Conservation (phyloP, 2,329 filamentous ascomycete genomes). For the Dothistroma septosporum region DNA sequence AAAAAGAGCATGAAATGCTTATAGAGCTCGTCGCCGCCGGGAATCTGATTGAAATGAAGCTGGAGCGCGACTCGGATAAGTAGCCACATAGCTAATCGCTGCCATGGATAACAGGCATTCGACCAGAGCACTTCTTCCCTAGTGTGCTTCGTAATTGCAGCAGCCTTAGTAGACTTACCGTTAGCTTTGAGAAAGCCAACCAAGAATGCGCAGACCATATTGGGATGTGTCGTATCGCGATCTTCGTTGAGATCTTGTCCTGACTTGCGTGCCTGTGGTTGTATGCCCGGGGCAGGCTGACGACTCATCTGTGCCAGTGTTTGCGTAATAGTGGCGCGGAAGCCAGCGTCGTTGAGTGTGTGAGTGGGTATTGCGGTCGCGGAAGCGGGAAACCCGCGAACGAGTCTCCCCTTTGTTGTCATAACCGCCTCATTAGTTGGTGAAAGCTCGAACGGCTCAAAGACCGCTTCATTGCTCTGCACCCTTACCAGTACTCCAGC, state of each 20-base stretch:
- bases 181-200: conserved; percentile 57
- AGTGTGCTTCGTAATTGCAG: conserved; percentile 53
- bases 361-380: conserved; percentile 39
- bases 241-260: conserved; percentile 48
- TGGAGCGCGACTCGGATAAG: conserved; percentile 56
- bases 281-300: conserved; percentile 19
- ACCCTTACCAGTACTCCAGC: conserved; percentile 26
- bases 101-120: conserved; percentile 52
- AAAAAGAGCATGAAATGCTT: conserved; percentile 38
- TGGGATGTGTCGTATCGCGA: conserved; percentile 56
- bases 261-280: conserved; percentile 45
- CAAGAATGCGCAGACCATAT: conserved; percentile 57
- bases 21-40: conserved; percentile 27
- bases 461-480: conserved; percentile 37
- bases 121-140: conserved; percentile 59
- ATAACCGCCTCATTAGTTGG: conserved; percentile 52
- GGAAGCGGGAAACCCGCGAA: conserved; percentile 58
- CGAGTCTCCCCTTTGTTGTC: conserved; percentile 48
- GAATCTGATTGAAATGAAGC: conserved; percentile 44
- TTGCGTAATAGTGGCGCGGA: conserved; percentile 12
- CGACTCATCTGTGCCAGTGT: conserved; percentile 22
- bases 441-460: conserved; percentile 61
- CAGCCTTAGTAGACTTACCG: conserved; percentile 40
- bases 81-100: conserved; percentile 60
- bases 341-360: conserved; percentile 31